phyloP scores from a whole-genome alignment of 805 yeast genomes.

The Barnettozyma populi region DNA sequence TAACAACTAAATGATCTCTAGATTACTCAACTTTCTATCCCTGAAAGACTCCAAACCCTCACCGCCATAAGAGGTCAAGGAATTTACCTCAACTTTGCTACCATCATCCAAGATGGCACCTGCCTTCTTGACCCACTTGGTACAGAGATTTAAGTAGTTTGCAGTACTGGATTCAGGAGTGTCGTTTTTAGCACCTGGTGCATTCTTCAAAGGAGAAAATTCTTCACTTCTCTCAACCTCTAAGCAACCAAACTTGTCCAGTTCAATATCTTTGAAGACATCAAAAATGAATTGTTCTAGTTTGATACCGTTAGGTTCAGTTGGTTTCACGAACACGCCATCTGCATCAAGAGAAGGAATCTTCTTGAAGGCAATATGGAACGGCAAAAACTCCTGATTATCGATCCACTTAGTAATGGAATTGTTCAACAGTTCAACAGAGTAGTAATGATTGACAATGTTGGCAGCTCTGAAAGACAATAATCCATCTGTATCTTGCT shows the following conservation, averaged over 20 bases:
- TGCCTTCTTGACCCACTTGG: slow-evolving; percentile 62
- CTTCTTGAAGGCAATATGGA: slow-evolving; percentile 91
- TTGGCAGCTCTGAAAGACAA: slow-evolving; percentile 88
- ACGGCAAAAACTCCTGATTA: slow-evolving; percentile 68
- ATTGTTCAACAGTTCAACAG: slow-evolving; percentile 60
- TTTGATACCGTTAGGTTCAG: slow-evolving; percentile 82
- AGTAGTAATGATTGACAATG: slow-evolving; percentile 94
- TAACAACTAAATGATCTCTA: slow-evolving; percentile 21
- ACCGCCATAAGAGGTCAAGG: slow-evolving; percentile 68
- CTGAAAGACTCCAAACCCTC: slow-evolving; percentile 58
- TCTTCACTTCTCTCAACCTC: slow-evolving; percentile 85
- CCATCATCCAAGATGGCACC: slow-evolving; percentile 58
- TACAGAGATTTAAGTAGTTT: slow-evolving; percentile 60
- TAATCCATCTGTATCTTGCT: slow-evolving; percentile 51
- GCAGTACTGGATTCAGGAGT: slow-evolving; percentile 76
- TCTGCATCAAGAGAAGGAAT: slow-evolving; percentile 52
- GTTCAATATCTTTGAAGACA: slow-evolving; percentile 74
- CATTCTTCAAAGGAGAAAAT: slow-evolving; percentile 92
- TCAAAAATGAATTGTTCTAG: slow-evolving; percentile 96
- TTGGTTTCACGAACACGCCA: slow-evolving; percentile 52
- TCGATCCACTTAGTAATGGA: slow-evolving; percentile 67
- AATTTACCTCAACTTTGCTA: slow-evolving; percentile 68
- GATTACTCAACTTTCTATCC: slow-evolving; percentile 37
- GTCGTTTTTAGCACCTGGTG: slow-evolving; percentile 75
- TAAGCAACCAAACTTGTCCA: slow-evolving; percentile 76